phyloP scores from a whole-genome alignment of 495 filamentous ascomycete species.

The Sordaria brevicollis region DNA sequence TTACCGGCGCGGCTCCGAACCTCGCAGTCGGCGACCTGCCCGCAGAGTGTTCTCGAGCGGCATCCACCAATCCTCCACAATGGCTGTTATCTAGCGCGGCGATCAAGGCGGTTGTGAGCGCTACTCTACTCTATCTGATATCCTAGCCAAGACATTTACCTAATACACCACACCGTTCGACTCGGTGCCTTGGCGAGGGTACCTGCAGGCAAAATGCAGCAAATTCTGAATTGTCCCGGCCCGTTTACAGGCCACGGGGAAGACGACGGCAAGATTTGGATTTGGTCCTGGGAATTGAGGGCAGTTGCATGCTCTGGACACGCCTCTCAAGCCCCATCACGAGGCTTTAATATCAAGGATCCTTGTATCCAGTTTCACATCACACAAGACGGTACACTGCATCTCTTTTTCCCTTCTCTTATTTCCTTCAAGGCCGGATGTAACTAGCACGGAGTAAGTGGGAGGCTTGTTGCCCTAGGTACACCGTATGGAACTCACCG shows the following conservation, averaged over 20 bases:
- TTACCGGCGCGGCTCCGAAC: conserved; percentile 12
- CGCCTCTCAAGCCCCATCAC: background rate
- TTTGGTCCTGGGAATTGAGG: background rate
- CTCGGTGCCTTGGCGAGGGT: conserved; percentile 5
- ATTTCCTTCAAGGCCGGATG: background rate
- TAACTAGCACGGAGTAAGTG: background rate
- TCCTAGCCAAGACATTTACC: conserved; percentile 4
- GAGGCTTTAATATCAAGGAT: background rate
- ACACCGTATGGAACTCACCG: background rate
- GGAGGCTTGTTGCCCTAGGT: background rate
- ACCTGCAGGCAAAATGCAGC: conserved; percentile 13
- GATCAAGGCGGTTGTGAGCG: conserved; percentile 14
- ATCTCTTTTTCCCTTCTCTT: background rate
- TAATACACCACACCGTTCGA: background rate
- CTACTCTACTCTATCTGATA: conserved; percentile 7
- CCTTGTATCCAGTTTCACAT: background rate
- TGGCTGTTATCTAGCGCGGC: conserved; percentile 9
- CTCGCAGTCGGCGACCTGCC: background rate
- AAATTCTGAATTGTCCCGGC: background rate
- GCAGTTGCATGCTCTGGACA: background rate
- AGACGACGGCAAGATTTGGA: background rate
- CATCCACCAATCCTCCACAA: background rate
- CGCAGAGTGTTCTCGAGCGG: conserved; percentile 1
- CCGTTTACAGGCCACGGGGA: background rate
- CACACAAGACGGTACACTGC: background rate